Evolutionary conservation across 208 protist species (phyloP).

Genomic region (Crithidia thermophila): DNA sequence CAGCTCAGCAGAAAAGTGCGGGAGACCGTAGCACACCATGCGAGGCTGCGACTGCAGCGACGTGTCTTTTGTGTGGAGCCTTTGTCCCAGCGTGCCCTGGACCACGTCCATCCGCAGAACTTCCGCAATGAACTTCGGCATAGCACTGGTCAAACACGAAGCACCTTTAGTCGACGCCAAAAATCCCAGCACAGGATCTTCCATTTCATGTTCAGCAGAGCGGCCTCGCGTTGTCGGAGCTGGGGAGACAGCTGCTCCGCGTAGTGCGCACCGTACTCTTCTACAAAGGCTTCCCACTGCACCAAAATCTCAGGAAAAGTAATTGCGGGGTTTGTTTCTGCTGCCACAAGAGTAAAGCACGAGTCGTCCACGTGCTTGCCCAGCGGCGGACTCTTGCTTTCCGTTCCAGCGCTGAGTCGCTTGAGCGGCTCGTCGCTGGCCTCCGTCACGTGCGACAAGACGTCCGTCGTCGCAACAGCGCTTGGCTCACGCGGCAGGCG

Average conservation of each 20-base stretch:
- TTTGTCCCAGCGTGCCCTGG: background rate
- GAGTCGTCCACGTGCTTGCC: no score
- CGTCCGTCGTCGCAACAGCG: no score
- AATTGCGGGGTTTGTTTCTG: slow-evolving; percentile 12
- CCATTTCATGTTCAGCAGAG: slow-evolving; percentile 54
- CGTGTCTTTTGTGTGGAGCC: background rate
- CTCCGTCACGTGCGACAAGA: no score
- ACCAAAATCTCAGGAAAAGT: slow-evolving; percentile 48
- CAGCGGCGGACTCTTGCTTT: no score
- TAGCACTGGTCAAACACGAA: background rate
- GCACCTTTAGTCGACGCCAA: slow-evolving; percentile 8
- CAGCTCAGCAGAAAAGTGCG: slow-evolving; percentile 61
- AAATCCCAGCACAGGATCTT: slow-evolving; percentile 21
- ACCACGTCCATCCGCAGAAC: no score
- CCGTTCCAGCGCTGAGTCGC: no score
- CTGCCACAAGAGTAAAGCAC: slow-evolving; percentile 17
- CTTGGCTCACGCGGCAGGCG: no score
- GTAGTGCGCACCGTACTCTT: background rate
- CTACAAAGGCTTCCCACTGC: slow-evolving; percentile 26
- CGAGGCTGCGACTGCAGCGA: no score
- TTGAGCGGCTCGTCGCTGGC: no score
- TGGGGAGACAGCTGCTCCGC: slow-evolving; percentile 3
- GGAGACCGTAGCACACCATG: slow-evolving; percentile 39
- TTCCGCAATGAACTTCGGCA: background rate
- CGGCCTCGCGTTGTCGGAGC: slow-evolving; percentile 34